phyloP scores from a whole-genome alignment of 2,329 filamentous ascomycete genomes.

The Dothideomycetes sp. region DNA sequence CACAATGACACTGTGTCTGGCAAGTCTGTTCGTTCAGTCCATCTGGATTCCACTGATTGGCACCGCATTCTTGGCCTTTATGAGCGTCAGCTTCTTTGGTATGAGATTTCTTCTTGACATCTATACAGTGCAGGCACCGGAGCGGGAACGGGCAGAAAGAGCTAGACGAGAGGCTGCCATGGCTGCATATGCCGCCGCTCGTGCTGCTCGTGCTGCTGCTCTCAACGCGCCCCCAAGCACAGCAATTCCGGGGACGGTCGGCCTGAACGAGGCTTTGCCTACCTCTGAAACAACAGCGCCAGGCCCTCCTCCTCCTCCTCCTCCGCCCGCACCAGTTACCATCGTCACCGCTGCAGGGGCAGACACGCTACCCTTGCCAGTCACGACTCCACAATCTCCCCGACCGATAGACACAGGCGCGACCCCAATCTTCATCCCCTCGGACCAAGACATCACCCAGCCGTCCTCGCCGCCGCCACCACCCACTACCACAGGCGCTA shows the following conservation, averaged over 20 bases:
- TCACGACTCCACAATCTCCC: slow-evolving; percentile 32
- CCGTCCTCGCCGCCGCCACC: slow-evolving; percentile 7
- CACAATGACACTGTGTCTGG: slow-evolving; percentile 40
- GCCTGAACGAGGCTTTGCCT: neutral
- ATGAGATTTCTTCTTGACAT: slow-evolving; percentile 57
- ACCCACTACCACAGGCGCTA: slow-evolving; percentile 3
- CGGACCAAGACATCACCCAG: slow-evolving; percentile 42
- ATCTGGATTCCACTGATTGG: slow-evolving; percentile 45
- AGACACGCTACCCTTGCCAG: slow-evolving; percentile 37
- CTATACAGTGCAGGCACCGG: slow-evolving; percentile 51
- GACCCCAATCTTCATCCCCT: slow-evolving; percentile 46
- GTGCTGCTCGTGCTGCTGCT: slow-evolving; percentile 4
- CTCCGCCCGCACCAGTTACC: slow-evolving; percentile 9
- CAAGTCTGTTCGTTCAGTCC: slow-evolving; percentile 44
- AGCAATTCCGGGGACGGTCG: too few species aligned
- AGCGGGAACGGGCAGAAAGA: slow-evolving; percentile 31
- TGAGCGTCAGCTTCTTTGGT: slow-evolving; percentile 50
- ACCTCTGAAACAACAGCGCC: slow-evolving; percentile 6
- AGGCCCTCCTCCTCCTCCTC: slow-evolving; percentile 13
- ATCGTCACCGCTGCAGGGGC: slow-evolving; percentile 18
- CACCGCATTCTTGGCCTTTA: slow-evolving; percentile 47
- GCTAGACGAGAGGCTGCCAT: slow-evolving; percentile 10
- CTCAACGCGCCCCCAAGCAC: neutral
- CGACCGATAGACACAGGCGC: slow-evolving; percentile 34
- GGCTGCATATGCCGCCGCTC: slow-evolving; percentile 6